A percentile compares a stretch with the other conserved stretches of the same genome.
Conservation (phyloP, 1,284 basidiomycete genomes). For the Violaceomyces palustris region DNA sequence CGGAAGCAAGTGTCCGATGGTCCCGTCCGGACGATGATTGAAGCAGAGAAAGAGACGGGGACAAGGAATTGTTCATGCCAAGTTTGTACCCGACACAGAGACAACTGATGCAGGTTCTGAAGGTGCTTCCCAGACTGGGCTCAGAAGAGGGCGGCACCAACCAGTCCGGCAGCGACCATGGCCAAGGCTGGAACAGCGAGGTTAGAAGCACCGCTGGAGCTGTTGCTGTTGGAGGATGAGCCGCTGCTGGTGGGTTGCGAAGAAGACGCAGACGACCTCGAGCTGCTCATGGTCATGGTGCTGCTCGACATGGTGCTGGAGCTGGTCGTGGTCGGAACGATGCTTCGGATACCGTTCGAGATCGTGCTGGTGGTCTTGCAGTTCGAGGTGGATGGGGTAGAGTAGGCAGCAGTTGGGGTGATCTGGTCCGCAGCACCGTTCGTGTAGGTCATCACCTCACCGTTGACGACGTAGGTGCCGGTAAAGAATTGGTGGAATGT, state of each 20-base stretch:
- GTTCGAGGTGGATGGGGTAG: conserved; percentile 42
- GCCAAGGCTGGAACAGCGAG: conserved; percentile 7
- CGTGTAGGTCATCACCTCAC: conserved; percentile 37
- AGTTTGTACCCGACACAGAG: neutral
- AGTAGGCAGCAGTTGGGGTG: conserved; percentile 49
- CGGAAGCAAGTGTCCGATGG: too few relatives aligned
- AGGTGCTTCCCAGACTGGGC: too few relatives aligned
- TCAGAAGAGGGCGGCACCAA: conserved; percentile 35
- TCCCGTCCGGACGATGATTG: neutral
- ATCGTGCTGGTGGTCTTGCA: conserved; percentile 34
- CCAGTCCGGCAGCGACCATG: conserved; percentile 12
- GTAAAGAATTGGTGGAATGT: conserved; percentile 49
- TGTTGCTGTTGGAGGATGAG: neutral
- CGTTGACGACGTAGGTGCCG: conserved; percentile 26
- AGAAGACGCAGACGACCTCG: conserved; percentile 2
- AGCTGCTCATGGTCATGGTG: neutral
- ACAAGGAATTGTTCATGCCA: conserved; percentile 7
- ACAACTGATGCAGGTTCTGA: neutral
- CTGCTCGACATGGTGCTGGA: too few relatives aligned
- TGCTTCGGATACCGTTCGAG: conserved; percentile 41
- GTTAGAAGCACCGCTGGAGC: conserved; percentile 10
- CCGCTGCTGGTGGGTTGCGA: conserved; percentile 1
- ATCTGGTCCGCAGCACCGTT: conserved; percentile 41
- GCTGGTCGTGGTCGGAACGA: conserved; percentile 15
- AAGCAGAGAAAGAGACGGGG: neutral